These are phyloP conservation scores for Lathyrus sativus DNA, from an alignment of 306 rosid genomes.

Conservation along the genomic window DNA sequence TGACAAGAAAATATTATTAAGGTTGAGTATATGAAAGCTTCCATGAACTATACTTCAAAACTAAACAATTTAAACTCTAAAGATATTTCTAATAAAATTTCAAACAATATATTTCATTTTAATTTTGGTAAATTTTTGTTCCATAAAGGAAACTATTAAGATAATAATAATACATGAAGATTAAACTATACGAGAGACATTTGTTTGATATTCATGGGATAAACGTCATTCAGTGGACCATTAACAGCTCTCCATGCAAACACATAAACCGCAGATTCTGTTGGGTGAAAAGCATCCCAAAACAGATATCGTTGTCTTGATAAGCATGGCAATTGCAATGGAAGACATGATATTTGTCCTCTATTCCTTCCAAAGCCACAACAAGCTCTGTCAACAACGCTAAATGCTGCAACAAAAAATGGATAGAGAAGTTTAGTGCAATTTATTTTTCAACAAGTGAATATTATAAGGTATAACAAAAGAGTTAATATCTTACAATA, in stretches of 20 bases:
- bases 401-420: slow-evolving; percentile 54
- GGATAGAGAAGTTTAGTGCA: too few relatives aligned
- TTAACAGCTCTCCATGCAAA: slow-evolving; percentile 63
- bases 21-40: not conserved
- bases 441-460: too few relatives aligned
- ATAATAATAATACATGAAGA: not conserved
- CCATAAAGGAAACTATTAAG: not conserved
- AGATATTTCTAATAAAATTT: not conserved
- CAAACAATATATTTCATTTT: not conserved
- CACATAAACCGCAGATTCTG: slow-evolving; percentile 60
- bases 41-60: not conserved
- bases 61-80: not conserved
- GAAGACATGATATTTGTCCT: slow-evolving; percentile 73
- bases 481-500: slow-evolving; percentile 47
- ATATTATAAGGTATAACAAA: not conserved
- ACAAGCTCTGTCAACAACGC: slow-evolving; percentile 66
- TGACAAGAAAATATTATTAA: too few relatives aligned
- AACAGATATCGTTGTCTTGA: slow-evolving; percentile 51
- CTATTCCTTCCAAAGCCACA: slow-evolving; percentile 66
- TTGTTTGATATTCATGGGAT: slow-evolving; percentile 76
- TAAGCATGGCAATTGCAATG: slow-evolving; percentile 55
- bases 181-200: slow-evolving; percentile 49
- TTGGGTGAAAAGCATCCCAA: slow-evolving; percentile 94
- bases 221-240: slow-evolving; percentile 57
- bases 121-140: not conserved